Conservation (phyloP, 2,329 filamentous ascomycete species). For the Neofusicoccum laricinum region DNA sequence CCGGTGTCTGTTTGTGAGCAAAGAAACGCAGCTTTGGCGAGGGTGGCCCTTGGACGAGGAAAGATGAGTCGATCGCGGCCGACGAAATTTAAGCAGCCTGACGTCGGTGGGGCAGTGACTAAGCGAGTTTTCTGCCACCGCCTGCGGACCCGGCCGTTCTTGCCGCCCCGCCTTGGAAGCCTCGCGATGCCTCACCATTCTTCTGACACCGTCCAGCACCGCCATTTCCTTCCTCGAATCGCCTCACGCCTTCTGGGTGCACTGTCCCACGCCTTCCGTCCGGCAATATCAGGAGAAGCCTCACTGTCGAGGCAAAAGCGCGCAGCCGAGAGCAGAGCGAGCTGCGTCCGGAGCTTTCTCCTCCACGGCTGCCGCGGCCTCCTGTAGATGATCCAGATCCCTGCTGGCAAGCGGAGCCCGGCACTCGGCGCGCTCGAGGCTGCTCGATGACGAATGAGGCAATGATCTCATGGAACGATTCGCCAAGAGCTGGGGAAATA, state of each 20-base stretch:
- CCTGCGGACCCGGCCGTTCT: not conserved
- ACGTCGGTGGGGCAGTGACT: not conserved
- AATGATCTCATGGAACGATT: not conserved
- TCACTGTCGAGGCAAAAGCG: too few relatives aligned
- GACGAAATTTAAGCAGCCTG: constrained; percentile 9
- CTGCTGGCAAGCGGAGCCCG: not conserved
- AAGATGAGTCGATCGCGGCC: constrained; percentile 24
- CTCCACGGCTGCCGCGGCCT: not conserved
- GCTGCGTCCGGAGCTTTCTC: not conserved
- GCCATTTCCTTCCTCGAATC: not conserved
- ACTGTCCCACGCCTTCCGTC: not conserved
- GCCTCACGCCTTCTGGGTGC: not conserved
- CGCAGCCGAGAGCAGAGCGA: not conserved
- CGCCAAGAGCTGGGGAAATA: not conserved
- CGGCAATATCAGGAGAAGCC: not conserved
- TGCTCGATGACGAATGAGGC: not conserved
- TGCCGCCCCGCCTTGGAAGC: not conserved
- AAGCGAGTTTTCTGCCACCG: constrained; percentile 15
- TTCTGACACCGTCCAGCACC: not conserved
- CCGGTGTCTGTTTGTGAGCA: constrained; percentile 70
- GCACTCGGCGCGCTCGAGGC: not conserved
- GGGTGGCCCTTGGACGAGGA: constrained; percentile 69
- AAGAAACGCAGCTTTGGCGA: constrained; percentile 94
- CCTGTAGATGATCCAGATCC: not conserved
- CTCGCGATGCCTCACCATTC: not conserved